Conservation (phyloP, 352 stramenopile species). For the Phytophthora pinifolia region DNA sequence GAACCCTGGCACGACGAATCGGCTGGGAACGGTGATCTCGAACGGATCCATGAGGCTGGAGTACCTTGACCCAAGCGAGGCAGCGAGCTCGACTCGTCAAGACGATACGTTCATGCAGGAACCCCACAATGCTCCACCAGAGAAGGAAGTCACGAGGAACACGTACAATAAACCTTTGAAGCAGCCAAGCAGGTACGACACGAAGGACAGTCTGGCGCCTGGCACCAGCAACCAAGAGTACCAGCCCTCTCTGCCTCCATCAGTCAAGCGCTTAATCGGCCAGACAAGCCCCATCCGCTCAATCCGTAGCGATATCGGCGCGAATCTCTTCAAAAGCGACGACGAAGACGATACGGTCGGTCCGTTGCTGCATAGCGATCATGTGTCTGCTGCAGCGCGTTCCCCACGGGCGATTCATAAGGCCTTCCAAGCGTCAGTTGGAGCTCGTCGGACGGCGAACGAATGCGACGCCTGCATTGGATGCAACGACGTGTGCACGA, state of each 20-base stretch:
- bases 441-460: slow-evolving; percentile 34
- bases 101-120: slow-evolving; percentile 9
- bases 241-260: slow-evolving; percentile 10
- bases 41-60: slow-evolving; percentile 46
- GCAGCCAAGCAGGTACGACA: slow-evolving; percentile 10
- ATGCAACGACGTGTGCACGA: slow-evolving; percentile 76
- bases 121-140: background rate
- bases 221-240: slow-evolving; percentile 16
- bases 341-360: slow-evolving; percentile 19
- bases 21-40: slow-evolving; percentile 23
- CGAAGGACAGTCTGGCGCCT: slow-evolving; percentile 9
- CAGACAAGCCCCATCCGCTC: slow-evolving; percentile 18
- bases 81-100: slow-evolving; percentile 26
- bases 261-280: slow-evolving; percentile 12
- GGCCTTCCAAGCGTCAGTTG: slow-evolving; percentile 25
- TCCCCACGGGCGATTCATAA: slow-evolving; percentile 20
- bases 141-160: slow-evolving; percentile 4
- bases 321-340: slow-evolving; percentile 13
- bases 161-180: slow-evolving; percentile 2
- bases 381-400: slow-evolving; percentile 7
- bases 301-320: slow-evolving; percentile 5
- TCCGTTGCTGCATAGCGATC: slow-evolving; percentile 17
- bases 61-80: slow-evolving; percentile 37
- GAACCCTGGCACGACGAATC: slow-evolving; percentile 26
- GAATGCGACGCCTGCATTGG: slow-evolving; percentile 74